These are phyloP conservation scores for Prunus campanulata DNA, from an alignment of 306 rosid species.

Conservation along the genomic window DNA sequence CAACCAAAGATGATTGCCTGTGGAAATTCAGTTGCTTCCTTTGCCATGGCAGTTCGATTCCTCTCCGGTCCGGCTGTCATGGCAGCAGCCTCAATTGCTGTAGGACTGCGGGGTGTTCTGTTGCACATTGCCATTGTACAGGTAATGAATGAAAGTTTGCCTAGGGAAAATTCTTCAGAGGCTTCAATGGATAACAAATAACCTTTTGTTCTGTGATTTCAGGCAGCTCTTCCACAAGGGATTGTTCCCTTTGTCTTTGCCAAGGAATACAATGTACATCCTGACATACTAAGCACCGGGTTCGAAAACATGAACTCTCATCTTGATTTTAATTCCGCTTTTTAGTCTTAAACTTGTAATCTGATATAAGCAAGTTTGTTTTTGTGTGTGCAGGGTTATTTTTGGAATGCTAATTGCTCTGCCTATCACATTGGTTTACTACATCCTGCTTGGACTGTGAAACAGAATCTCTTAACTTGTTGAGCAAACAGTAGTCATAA, in stretches of 20 bases:
- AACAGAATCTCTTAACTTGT: conserved; percentile 6
- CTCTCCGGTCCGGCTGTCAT: conserved; percentile 75
- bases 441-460: conserved; percentile 78
- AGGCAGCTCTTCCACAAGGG: conserved; percentile 95
- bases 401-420: conserved; percentile 84
- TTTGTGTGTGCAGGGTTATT: conserved; percentile 56
- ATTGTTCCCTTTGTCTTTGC: conserved; percentile 90
- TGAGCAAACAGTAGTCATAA: not conserved
- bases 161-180: not conserved
- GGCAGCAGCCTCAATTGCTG: conserved; percentile 69
- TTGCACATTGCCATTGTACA: conserved; percentile 84
- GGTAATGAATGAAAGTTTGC: conserved; percentile 29
- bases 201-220: not conserved
- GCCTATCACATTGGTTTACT: conserved; percentile 73
- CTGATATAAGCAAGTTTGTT: not conserved
- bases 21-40: conserved; percentile 71
- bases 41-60: conserved; percentile 78
- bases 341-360: not conserved
- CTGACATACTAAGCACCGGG: conserved; percentile 90
- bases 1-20: conserved; percentile 81
- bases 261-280: conserved; percentile 89
- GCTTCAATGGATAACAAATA: not conserved
- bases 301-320: conserved; percentile 20
- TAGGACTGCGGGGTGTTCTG: conserved; percentile 69
- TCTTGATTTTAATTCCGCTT: not conserved